A percentile compares a stretch with the other conserved stretches of the same genome.
These are phyloP conservation scores for Malassezia dermatis DNA, from an alignment of 1,284 basidiomycete species.

Conservation along the genomic window DNA sequence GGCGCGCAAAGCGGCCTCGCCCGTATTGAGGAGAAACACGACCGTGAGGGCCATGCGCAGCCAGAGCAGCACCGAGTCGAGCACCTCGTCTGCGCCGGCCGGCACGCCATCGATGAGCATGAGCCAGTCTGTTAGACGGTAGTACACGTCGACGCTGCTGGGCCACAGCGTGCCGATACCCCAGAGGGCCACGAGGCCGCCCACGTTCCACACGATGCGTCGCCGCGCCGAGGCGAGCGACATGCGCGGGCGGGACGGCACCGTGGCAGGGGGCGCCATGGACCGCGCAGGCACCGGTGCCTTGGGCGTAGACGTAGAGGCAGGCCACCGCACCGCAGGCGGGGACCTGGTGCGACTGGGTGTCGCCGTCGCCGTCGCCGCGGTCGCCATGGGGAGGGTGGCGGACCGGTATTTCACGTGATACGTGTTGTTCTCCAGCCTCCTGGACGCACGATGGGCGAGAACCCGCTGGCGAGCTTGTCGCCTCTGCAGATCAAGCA, in stretches of 20 bases:
- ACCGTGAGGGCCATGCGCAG: conserved; percentile 8
- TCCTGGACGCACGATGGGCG: background rate
- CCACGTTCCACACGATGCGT: conserved; percentile 12
- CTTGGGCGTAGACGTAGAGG: background rate
- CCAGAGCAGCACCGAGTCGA: conserved; percentile 12
- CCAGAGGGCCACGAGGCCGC: conserved; percentile 1
- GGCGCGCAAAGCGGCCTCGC: conserved; percentile 4
- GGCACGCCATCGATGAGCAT: background rate
- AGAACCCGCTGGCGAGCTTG: conserved; percentile 11
- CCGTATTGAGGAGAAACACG: conserved; percentile 11
- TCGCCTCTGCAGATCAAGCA: conserved; percentile 47
- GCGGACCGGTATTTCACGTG: background rate
- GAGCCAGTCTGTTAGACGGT: conserved; percentile 1
- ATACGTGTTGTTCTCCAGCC: conserved; percentile 5
- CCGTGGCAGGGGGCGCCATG: background rate
- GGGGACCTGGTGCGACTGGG: background rate
- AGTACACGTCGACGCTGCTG: conserved; percentile 8
- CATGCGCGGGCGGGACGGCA: conserved; percentile 1
- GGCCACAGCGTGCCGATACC: conserved; percentile 4
- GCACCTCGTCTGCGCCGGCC: conserved; percentile 8
- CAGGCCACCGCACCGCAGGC: background rate
- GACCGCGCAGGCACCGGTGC: background rate
- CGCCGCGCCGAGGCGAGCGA: conserved; percentile 13
- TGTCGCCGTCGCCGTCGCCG: background rate
- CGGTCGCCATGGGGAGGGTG: background rate